These are phyloP conservation scores for Cymbidium sinense DNA, from an alignment of 106 monocot species.

Conservation along the genomic window DNA sequence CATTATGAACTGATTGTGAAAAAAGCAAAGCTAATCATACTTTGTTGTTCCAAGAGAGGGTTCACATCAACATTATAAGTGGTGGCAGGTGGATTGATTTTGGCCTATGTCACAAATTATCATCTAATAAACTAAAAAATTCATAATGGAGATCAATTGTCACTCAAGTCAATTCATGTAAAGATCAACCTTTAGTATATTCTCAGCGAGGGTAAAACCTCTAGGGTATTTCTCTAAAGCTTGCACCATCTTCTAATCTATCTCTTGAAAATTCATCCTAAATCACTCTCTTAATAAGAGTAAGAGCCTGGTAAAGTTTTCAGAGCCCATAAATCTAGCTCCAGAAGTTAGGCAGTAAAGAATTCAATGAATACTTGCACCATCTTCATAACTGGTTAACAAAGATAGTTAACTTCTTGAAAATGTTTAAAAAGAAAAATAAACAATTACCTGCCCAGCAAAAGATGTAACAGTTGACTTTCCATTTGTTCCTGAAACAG, in stretches of 20 bases:
- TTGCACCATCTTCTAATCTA: no score
- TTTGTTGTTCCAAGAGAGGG: background rate
- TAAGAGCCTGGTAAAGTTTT: background rate
- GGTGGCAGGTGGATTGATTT: background rate
- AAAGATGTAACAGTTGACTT: constrained; percentile 48
- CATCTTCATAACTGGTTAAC: background rate
- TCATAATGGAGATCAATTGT: background rate
- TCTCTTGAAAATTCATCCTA: background rate
- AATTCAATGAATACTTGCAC: background rate
- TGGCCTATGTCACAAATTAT: background rate
- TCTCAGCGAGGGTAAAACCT: background rate
- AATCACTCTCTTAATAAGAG: background rate
- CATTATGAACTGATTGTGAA: background rate
- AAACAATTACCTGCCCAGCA: constrained; percentile 34
- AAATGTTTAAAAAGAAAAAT: background rate
- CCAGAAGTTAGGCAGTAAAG: background rate
- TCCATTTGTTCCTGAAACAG: constrained; percentile 48
- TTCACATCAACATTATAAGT: background rate
- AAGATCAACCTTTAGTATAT: background rate
- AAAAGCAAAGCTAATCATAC: background rate
- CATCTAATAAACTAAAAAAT: background rate
- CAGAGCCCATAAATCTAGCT: background rate
- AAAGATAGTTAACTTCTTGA: background rate
- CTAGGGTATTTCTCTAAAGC: background rate
- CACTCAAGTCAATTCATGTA: background rate